Evolutionary conservation across 2,329 filamentous ascomycete species (phyloP), one percentile per base, ranked within the genome.

Genomic region (Penicillium occitanis): DNA sequence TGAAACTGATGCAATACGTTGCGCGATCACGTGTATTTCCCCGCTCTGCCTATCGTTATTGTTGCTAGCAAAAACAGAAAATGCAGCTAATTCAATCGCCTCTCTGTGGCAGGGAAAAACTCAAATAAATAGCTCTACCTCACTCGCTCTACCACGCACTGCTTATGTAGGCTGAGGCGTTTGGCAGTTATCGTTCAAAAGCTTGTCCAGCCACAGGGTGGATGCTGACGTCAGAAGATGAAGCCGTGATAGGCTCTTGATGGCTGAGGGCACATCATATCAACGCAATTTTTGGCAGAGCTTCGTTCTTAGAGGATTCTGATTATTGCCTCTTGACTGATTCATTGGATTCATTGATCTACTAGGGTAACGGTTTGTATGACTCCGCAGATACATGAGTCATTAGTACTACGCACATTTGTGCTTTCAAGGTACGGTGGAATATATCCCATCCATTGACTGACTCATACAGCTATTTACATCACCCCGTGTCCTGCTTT

Each of bases 81-180:
- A 33, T 40, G 53, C 53, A 57, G 11, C 11, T 40, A 57, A 37
- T 14, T 13, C 30, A 40, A 13, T 40, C 19, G 53, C 33, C 30
- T 57, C 51, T 30, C 8, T 37, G 30, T 28, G 30, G 30, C 30
- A 37, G 33, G 33, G 33, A 22, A 44, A 30, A 40, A 37, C n/a
- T 5, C 44, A 51, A 62, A 40, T 62, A 37, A 62, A 62, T 40
- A 62, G 13, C 33, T 51, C n/a, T 53, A 37, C 44, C 46, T 53
- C 44, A 50, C 35, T 50, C 44, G 44, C 50, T 22, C 30, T 22
- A 17, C 33, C 11, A 35, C 1, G 3, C 48, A 17, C 25, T 28
- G 10, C 48, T 28, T 25, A 14, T 13, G 19, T 17, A 55, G 51
- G 28, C 30, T 19, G 51, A 55, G 30, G 30, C 28, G 51, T 35